Evolutionary conservation across 2,329 filamentous ascomycete genomes (phyloP), one percentile per base, ranked within the genome.

Genomic region (Alternaria sp.): DNA sequence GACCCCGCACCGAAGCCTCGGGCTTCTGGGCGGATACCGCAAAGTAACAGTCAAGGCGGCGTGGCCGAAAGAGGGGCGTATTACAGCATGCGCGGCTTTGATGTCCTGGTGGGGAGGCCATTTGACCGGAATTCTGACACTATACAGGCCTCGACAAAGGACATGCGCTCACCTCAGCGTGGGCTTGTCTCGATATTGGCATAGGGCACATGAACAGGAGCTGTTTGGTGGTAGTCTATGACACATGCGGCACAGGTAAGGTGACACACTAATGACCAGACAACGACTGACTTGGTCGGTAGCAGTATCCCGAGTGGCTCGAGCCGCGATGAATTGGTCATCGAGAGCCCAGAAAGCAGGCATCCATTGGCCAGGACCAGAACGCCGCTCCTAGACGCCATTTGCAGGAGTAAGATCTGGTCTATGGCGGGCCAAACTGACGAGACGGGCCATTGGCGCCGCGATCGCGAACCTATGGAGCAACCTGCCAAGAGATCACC

Each of bases 1-100:
- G 25, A 63, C 63, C 63, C 63, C 55, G 63, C 63, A 54, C 45
- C 12, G 41, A 33, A 41, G 49, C 25, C 37, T 46, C 30, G 26
- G 53, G 45, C 30, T 37, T n/a, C 10, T 8, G 45, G 9, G 21
- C 14, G 50, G 53, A 56, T 50, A 26, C 44, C 58, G 46, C 49
- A 26, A 28, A 56, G 26, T 41, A 33, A 14, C 37, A 33, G 21
- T 46, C 26, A 23, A 51, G 44, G 33, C 33, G 47, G 28, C 28
- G 11, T 25, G 25, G 28, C 21, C 59, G 45, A 51, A 43, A 18
- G 41, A 54, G 28, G 23, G 26, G 28, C 44, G 53, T 30, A 46
- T 50, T 20, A 14, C 14, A 20, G 37, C n/a, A 6, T 46, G 45
- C 37, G 21, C 25, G n/a, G 9, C 41, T 41, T 57, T 44, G 45